phyloP scores from a whole-genome alignment of 805 yeast genomes.

The Ogataea wickerhamii region DNA sequence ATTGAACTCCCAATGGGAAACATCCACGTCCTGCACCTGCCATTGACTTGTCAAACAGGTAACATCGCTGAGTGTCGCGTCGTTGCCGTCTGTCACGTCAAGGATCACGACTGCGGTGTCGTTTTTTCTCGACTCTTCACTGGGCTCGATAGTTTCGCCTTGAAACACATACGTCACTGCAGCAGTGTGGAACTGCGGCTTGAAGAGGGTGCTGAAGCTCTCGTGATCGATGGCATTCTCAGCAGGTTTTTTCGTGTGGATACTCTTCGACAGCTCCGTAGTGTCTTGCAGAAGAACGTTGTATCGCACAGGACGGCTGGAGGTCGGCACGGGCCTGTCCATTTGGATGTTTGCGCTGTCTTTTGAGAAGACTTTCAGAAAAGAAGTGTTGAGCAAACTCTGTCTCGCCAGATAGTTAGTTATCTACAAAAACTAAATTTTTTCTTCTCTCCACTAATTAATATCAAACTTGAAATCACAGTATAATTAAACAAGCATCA shows the following conservation, averaged over 20 bases:
- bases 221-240: background rate
- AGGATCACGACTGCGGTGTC: conserved; percentile 8
- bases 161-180: conserved; percentile 7
- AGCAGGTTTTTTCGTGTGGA: conserved; percentile 4
- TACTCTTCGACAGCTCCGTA: conserved; percentile 10
- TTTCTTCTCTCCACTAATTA: no score
- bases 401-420: no score
- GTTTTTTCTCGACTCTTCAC: conserved; percentile 3
- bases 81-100: conserved; percentile 8
- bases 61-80: conserved; percentile 5
- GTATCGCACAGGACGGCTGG: conserved; percentile 1
- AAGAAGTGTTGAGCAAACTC: no score
- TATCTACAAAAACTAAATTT: no score
- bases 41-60: conserved; percentile 13
- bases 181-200: conserved; percentile 2
- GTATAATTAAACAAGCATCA: background rate
- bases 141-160: conserved; percentile 13
- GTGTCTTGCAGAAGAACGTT: conserved; percentile 11
- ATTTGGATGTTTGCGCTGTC: no score
- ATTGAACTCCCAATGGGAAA: conserved; percentile 16
- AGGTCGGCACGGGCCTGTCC: no score
- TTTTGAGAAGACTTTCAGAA: no score
- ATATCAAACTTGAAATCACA: background rate
- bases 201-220: conserved; percentile 1
- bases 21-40: conserved; percentile 11